These are phyloP conservation scores for Austroboletus olivaceoglutinosus DNA, from an alignment of 1,284 basidiomycete genomes.

Conservation along the genomic window DNA sequence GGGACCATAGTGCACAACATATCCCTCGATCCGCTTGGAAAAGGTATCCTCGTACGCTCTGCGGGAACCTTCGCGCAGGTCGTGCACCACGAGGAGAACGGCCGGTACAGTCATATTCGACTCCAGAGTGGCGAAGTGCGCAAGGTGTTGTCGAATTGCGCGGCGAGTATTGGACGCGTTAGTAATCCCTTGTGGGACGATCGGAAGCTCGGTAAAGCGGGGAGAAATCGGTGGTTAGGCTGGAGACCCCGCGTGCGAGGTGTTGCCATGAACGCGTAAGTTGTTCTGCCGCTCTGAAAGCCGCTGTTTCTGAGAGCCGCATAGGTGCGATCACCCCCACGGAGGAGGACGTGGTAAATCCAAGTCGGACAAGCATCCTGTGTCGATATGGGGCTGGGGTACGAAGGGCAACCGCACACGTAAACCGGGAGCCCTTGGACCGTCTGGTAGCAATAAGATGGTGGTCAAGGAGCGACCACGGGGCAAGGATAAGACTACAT, in stretches of 20 bases:
- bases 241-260: constrained; percentile 87
- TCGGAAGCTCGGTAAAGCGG: constrained; percentile 87
- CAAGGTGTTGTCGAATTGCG: constrained; percentile 78
- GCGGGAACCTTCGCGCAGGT: constrained; percentile 89
- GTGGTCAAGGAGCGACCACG: constrained; percentile 87
- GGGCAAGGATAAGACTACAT: constrained; percentile 65
- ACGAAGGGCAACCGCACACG: constrained; percentile 92
- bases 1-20: constrained; percentile 92
- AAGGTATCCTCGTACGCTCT: constrained; percentile 82
- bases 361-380: constrained; percentile 92
- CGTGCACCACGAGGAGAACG: constrained; percentile 68
- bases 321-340: constrained; percentile 89
- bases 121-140: constrained; percentile 94
- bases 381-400: constrained; percentile 89
- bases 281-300: constrained; percentile 15
- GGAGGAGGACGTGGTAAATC: constrained; percentile 98
- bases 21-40: constrained; percentile 73
- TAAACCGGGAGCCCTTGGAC: constrained; percentile 82
- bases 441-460: constrained; percentile 93
- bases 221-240: constrained; percentile 87
- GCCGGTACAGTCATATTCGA: constrained; percentile 78
- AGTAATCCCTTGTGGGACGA: constrained; percentile 93
- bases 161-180: constrained; percentile 89
- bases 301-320: constrained; percentile 4
- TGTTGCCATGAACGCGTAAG: constrained; percentile 97